These are phyloP conservation scores for Penicillium sp. DNA, from an alignment of 2,329 filamentous ascomycete genomes.

Conservation along the genomic window DNA sequence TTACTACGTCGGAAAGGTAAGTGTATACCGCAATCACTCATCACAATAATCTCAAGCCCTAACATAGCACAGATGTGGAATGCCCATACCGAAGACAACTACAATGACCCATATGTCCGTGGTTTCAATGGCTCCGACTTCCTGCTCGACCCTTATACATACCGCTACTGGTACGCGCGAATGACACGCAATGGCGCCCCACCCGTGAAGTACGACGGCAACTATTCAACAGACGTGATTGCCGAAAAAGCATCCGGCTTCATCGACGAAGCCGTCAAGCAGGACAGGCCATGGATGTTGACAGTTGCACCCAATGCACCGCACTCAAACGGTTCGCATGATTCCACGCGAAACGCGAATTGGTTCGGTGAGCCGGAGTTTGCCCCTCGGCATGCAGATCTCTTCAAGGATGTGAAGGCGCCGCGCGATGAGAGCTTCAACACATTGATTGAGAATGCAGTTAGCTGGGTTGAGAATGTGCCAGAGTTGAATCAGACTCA, in stretches of 20 bases:
- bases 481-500: slow-evolving; percentile 47
- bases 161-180: slow-evolving; percentile 64
- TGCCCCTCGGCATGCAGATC: slow-evolving; percentile 58
- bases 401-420: slow-evolving; percentile 60
- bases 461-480: slow-evolving; percentile 48
- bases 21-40: background rate
- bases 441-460: slow-evolving; percentile 47
- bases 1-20: slow-evolving; percentile 66
- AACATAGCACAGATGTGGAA: slow-evolving; percentile 57
- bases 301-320: slow-evolving; percentile 66
- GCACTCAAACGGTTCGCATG: slow-evolving; percentile 52
- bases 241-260: slow-evolving; percentile 59
- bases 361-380: slow-evolving; percentile 31
- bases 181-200: slow-evolving; percentile 60
- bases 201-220: slow-evolving; percentile 56
- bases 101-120: slow-evolving; percentile 57
- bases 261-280: slow-evolving; percentile 57
- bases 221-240: slow-evolving; percentile 62
- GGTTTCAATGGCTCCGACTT: slow-evolving; percentile 65
- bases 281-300: slow-evolving; percentile 64
- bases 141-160: slow-evolving; percentile 67
- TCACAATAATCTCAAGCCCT: background rate
- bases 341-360: slow-evolving; percentile 13
- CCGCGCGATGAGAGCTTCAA: slow-evolving; percentile 68
- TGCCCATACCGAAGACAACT: slow-evolving; percentile 62